A percentile compares a stretch with the other conserved stretches of the same genome.
Conservation (phyloP, 345 rosid genomes). For the Linum trigynum region DNA sequence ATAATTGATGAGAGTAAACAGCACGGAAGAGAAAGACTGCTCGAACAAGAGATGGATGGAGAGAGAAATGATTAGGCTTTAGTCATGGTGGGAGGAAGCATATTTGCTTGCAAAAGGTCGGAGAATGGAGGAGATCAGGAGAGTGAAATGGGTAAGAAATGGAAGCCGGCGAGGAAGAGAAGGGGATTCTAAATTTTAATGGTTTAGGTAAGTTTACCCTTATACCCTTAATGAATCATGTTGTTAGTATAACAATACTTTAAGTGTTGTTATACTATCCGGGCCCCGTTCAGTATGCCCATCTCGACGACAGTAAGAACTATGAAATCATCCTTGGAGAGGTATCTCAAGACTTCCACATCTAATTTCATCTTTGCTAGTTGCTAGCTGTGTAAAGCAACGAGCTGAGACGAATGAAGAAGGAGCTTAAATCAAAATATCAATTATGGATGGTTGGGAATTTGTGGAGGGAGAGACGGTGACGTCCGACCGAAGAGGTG, state of each 20-base stretch:
- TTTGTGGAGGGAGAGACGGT: too few species aligned
- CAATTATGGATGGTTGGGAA: too few species aligned
- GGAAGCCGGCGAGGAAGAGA: too few species aligned
- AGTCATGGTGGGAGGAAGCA: too few species aligned
- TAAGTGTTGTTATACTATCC: too few species aligned
- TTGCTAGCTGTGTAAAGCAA: neutral
- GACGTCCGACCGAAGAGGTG: too few species aligned
- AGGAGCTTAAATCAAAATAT: too few species aligned
- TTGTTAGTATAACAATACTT: too few species aligned
- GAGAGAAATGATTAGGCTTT: neutral
- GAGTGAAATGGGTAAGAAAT: neutral
- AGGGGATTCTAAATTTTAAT: neutral
- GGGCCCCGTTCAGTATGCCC: conserved; percentile 54
- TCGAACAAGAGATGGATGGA: neutral
- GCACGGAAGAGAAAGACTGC: neutral
- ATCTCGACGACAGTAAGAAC: conserved; percentile 87
- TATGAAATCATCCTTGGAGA: conserved; percentile 83
- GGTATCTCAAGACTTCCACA: conserved; percentile 64
- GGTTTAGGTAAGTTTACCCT: too few species aligned
- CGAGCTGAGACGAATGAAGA: too few species aligned
- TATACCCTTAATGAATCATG: too few species aligned
- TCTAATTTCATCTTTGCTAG: conserved; percentile 55
- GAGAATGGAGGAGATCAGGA: too few species aligned
- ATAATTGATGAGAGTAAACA: conserved; percentile 9
- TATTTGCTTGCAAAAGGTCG: neutral